Evolutionary conservation across 1,284 basidiomycete species (phyloP).

Genomic region (Sanghuangporus weigelae): DNA sequence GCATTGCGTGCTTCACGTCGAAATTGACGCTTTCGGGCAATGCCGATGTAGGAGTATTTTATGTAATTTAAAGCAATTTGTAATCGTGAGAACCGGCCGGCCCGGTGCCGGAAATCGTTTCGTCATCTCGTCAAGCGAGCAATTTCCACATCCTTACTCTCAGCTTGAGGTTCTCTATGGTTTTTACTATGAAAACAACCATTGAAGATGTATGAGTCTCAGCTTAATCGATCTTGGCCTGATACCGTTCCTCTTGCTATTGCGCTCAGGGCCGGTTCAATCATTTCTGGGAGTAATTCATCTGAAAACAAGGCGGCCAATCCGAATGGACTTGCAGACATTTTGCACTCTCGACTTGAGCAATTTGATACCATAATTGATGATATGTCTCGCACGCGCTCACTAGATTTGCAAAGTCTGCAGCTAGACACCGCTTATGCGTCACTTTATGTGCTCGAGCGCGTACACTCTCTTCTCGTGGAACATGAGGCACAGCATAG

Average conservation of each 20-base stretch:
- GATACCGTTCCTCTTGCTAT: neutral
- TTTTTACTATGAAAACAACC: neutral
- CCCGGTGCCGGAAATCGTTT: too few species aligned
- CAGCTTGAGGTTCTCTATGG: neutral
- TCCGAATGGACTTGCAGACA: neutral
- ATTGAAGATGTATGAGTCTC: neutral
- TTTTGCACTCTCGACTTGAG: slow-evolving; percentile 10
- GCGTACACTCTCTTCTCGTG: slow-evolving; percentile 44
- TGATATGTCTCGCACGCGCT: neutral
- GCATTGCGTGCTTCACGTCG: neutral
- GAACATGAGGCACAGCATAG: slow-evolving; percentile 18
- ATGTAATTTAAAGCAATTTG: neutral
- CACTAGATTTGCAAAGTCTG: slow-evolving; percentile 1
- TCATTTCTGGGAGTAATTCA: slow-evolving; percentile 5
- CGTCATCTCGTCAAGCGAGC: too few species aligned
- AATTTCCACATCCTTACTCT: neutral
- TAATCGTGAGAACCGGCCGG: too few species aligned
- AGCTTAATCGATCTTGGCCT: slow-evolving; percentile 1
- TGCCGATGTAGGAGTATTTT: neutral
- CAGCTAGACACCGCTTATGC: slow-evolving; percentile 50
- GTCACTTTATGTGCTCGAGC: slow-evolving; percentile 47
- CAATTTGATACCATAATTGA: slow-evolving; percentile 10
- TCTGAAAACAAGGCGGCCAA: slow-evolving; percentile 4
- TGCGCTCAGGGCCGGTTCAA: slow-evolving; percentile 7
- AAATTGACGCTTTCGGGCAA: neutral